Evolutionary conservation across 1,284 basidiomycete genomes (phyloP).

Genomic region (Volvariella surrecta): DNA sequence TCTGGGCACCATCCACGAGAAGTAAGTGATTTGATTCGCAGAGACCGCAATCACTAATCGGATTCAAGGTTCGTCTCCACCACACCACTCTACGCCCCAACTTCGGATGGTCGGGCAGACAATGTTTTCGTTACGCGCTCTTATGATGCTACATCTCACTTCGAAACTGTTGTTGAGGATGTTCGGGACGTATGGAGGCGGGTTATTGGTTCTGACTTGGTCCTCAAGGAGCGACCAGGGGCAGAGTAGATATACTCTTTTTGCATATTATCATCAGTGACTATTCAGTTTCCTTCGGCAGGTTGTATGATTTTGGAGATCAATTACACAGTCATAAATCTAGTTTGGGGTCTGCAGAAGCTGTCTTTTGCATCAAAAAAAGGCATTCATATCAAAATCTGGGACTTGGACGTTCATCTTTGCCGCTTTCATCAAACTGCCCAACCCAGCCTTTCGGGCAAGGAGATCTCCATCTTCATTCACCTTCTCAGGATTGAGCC

Average conservation of each 20-base stretch:
- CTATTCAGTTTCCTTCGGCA: too few relatives aligned
- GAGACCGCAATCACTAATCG: conserved; percentile 7
- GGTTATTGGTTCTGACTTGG: conserved; percentile 66
- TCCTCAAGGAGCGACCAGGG: conserved; percentile 81
- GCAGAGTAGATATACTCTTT: conserved; percentile 3
- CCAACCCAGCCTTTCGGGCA: conserved; percentile 66
- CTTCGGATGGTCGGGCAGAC: conserved; percentile 72
- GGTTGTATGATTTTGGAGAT: conserved; percentile 3
- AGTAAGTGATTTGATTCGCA: conserved; percentile 45
- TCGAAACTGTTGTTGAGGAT: conserved; percentile 96
- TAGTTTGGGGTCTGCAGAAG: background rate
- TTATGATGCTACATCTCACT: conserved; percentile 98
- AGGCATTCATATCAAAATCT: conserved; percentile 81
- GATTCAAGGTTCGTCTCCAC: conserved; percentile 82
- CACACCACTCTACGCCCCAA: conserved; percentile 85
- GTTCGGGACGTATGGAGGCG: conserved; percentile 92
- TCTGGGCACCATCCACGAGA: conserved; percentile 90
- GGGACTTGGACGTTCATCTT: conserved; percentile 79
- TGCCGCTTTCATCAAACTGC: conserved; percentile 80
- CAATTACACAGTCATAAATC: conserved; percentile 6
- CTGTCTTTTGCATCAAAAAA: conserved; percentile 27
- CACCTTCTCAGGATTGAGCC: conserved; percentile 20
- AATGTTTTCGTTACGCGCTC: conserved; percentile 96
- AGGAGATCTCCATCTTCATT: conserved; percentile 48
- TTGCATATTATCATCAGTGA: conserved; percentile 5